Evolutionary conservation across 768 basidiomycete genomes (phyloP).

Genomic region (Rhizopogon rudus): DNA sequence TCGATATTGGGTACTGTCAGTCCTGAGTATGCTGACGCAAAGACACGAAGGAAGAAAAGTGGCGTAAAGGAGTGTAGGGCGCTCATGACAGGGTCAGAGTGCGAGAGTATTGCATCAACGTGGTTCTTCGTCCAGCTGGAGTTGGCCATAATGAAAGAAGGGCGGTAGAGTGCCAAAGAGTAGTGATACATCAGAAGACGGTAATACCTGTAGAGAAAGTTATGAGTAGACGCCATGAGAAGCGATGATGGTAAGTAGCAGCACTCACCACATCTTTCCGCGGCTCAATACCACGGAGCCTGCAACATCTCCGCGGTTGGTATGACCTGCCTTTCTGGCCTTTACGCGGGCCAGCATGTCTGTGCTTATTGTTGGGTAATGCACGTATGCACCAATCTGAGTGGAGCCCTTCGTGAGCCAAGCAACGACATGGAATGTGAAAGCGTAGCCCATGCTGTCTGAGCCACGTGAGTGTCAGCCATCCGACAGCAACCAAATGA

Average conservation of each 20-base stretch:
- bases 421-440: constrained; percentile 78
- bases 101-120: constrained; percentile 64
- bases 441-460: constrained; percentile 99
- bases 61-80: constrained; percentile 38
- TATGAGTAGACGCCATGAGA: background rate
- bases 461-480: constrained; percentile 2
- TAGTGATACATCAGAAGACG: constrained; percentile 84
- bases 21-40: constrained; percentile 3
- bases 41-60: constrained; percentile 32
- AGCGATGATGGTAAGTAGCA: no score
- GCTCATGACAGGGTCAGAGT: constrained; percentile 47
- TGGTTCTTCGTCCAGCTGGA: constrained; percentile 93
- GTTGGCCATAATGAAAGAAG: constrained; percentile 87
- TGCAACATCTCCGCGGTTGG: constrained; percentile 53
- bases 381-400: constrained; percentile 86
- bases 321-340: constrained; percentile 54
- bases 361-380: constrained; percentile 95
- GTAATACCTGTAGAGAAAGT: constrained; percentile 63
- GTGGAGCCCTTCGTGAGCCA: constrained; percentile 48
- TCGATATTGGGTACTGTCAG: constrained; percentile 37
- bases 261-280: constrained; percentile 59
- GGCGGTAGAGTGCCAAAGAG: constrained; percentile 62
- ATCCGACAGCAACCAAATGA: constrained; percentile 1
- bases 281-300: constrained; percentile 46
- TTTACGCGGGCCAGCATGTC: constrained; percentile 87